Evolutionary conservation across 805 yeast genomes (phyloP).

Genomic region (Kregervanrija delftensis): DNA sequence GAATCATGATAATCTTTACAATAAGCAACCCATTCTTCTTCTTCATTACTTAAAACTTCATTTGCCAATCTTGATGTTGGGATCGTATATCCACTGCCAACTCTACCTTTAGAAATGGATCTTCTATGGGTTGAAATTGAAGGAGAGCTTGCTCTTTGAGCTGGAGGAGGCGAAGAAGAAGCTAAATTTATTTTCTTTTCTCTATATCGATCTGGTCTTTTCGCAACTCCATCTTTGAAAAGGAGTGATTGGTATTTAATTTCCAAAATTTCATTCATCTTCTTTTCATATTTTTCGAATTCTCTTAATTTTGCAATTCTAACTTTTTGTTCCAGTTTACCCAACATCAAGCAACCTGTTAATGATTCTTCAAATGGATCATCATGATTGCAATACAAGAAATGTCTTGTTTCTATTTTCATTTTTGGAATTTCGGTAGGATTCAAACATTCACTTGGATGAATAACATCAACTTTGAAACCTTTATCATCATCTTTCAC

Average conservation of each 20-base stretch:
- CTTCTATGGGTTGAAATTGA: not conserved
- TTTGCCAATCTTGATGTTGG: conserved; percentile 15
- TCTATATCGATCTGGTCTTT: conserved; percentile 4
- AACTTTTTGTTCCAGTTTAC: conserved; percentile 55
- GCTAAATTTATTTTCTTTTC: not conserved
- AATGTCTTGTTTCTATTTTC: conserved; percentile 44
- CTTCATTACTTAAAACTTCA: conserved; percentile 12
- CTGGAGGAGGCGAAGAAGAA: not conserved
- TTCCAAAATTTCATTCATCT: conserved; percentile 17
- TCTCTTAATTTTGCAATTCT: conserved; percentile 42
- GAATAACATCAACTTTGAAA: conserved; percentile 26
- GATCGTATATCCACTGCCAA: not conserved
- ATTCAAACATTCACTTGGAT: conserved; percentile 29
- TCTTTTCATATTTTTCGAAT: conserved; percentile 17
- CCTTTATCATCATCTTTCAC: conserved; percentile 16
- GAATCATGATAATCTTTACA: conserved; percentile 15
- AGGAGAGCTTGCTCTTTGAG: conserved; percentile 2
- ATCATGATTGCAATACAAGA: conserved; percentile 68
- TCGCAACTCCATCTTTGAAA: conserved; percentile 12
- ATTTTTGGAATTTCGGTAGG: conserved; percentile 49
- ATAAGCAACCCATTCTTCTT: conserved; percentile 20
- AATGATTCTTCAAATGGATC: conserved; percentile 85
- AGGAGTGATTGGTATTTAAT: conserved; percentile 26
- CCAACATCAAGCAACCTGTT: conserved; percentile 57
- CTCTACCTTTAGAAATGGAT: not conserved